Evolutionary conservation across 1,284 basidiomycete species (phyloP), one percentile per base, ranked within the genome.

Genomic region (Afroboletus lepidellus): DNA sequence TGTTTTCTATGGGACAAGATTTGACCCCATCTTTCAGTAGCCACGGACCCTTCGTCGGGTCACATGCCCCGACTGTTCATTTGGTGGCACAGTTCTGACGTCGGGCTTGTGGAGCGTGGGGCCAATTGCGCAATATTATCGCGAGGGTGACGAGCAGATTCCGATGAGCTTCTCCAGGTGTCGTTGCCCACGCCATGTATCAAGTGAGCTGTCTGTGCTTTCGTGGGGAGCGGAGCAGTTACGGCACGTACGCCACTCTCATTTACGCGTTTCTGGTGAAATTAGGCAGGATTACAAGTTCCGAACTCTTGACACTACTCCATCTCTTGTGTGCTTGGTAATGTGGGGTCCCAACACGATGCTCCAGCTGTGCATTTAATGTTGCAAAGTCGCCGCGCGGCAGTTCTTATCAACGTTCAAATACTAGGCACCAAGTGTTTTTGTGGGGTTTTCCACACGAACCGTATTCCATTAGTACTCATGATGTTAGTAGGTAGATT

Each of bases 391-490:
- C 21, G 13, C 33, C 23, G 8, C n/a, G 7, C 16, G 49, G 55
- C 43, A 37, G 46, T 57, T 42, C 42, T 46, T 43, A 43, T 50
- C 38, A 23, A 23, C 12, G 13, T 6, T 38, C 21, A 3, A 38
- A 4, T 21, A 8, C 21, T 38, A 20, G 6, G 18, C 21, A 18
- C 12, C 27, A 23, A 37, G 36, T 11, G 36, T 37, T 21, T 37
- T 18, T 13, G 20, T 38, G 15, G 23, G 37, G 21, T 15, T 38
- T 23, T 3, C 2, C 8, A 18, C n/a, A 23, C 13, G 37, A 15
- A 23, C 21, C 4, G 13, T 38, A 9, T 38, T 38, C 11, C 5
- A 38, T 12, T 12, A 23, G 37, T 8, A 36, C 20, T 38, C 12
- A 38, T 12, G 20, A n/a, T 12, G 6, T 8, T 37, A 4, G 36